These are phyloP conservation scores for Rhynchosporium agropyri DNA, from an alignment of 2,329 filamentous ascomycete species.

Conservation along the genomic window DNA sequence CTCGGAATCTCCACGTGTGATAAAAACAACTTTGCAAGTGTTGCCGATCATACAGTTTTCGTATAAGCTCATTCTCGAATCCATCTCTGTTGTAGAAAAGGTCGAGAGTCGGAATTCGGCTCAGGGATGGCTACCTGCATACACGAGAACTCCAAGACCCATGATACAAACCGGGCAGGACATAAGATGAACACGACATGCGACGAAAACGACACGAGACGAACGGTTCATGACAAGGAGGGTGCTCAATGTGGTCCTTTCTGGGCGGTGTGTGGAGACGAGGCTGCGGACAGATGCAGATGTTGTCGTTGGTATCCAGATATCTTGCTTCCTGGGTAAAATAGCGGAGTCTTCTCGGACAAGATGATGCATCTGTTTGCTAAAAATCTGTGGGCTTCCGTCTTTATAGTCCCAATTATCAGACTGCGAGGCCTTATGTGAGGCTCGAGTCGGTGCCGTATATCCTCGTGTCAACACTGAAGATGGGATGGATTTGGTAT, in stretches of 20 bases:
- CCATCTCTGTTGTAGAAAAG: neutral
- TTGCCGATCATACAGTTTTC: neutral
- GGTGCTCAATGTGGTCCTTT: neutral
- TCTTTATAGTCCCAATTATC: neutral
- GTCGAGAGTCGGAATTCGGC: conserved; percentile 2
- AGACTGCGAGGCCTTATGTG: neutral
- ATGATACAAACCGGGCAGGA: conserved; percentile 15
- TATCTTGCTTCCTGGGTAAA: neutral
- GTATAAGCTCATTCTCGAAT: neutral
- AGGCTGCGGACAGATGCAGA: neutral
- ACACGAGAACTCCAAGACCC: conserved; percentile 16
- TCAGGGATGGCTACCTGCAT: conserved; percentile 11
- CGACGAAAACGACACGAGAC: conserved; percentile 2
- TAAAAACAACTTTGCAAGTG: neutral
- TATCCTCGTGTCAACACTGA: conserved; percentile 4
- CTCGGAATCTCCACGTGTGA: neutral
- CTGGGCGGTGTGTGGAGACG: conserved; percentile 9
- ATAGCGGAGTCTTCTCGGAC: conserved; percentile 7
- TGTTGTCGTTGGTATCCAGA: conserved; percentile 1
- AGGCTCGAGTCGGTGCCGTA: neutral
- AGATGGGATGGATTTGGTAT: neutral
- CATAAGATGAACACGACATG: neutral
- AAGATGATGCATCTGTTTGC: neutral
- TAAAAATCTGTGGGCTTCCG: neutral
- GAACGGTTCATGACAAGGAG: neutral